phyloP scores from a whole-genome alignment of 139 green algal species.

The Tetraselmis chui region DNA sequence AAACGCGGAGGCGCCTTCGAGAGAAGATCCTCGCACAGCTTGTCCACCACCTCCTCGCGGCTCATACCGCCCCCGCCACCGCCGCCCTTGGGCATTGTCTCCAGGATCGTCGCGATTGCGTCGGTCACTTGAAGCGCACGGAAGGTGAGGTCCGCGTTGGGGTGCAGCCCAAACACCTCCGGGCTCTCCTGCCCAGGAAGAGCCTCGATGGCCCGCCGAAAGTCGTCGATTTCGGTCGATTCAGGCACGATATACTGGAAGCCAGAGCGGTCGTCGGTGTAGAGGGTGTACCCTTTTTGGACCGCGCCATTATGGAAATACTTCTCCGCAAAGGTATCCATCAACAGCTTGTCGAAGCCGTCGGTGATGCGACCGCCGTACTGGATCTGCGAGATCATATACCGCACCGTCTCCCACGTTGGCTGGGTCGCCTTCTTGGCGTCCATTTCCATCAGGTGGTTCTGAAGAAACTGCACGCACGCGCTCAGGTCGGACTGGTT shows the following conservation, averaged over 20 bases:
- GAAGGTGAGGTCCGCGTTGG: constrained; percentile 93
- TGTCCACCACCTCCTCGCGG: constrained; percentile 88
- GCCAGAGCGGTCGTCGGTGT: constrained; percentile 54
- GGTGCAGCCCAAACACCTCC: constrained; percentile 91
- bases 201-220: constrained; percentile 68
- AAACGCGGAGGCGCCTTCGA: constrained; percentile 77
- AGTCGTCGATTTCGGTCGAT: constrained; percentile 68
- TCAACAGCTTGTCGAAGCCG: constrained; percentile 87
- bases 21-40: constrained; percentile 84
- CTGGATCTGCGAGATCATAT: constrained; percentile 90
- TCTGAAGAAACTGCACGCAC: constrained; percentile 85
- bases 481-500: constrained; percentile 83
- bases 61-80: constrained; percentile 47
- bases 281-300: constrained; percentile 39
- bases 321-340: constrained; percentile 87
- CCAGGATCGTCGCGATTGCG: constrained; percentile 65
- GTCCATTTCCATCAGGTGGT: constrained; percentile 91
- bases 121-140: constrained; percentile 69
- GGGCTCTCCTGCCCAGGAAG: constrained; percentile 75
- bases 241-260: constrained; percentile 68
- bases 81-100: constrained; percentile 82
- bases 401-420: constrained; percentile 67
- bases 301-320: constrained; percentile 40
- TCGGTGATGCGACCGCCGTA: constrained; percentile 95
- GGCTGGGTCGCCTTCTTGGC: constrained; percentile 61